Percentiles rank a stretch among this genome's conserved stretches.
phyloP scores from a whole-genome alignment of 371 early-diverging fungal genomes.

The Ecytonucleospora hepatopenaei region DNA sequence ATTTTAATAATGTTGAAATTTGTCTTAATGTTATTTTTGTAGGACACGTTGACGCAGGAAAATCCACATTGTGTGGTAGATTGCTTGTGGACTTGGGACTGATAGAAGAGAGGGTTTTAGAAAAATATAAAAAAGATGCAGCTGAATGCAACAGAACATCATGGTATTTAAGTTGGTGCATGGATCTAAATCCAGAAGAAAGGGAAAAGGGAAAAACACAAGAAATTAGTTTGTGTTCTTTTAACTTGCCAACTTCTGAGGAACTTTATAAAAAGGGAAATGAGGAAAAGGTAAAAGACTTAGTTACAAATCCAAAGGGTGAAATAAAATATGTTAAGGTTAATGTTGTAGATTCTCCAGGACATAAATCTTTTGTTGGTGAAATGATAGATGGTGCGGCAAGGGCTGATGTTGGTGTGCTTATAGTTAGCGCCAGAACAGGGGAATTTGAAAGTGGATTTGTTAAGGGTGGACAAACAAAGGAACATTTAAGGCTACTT shows the following conservation, averaged over 20 bases:
- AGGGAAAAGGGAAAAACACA: constrained; percentile 62
- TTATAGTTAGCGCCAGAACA: constrained; percentile 78
- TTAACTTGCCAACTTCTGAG: constrained; percentile 77
- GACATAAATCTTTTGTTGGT: constrained; percentile 95
- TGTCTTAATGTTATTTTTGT: constrained; percentile 78
- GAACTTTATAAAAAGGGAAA: too few relatives aligned
- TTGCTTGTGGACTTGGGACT: constrained; percentile 95
- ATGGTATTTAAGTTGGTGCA: constrained; percentile 57
- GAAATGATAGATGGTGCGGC: constrained; percentile 93
- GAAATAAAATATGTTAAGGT: constrained; percentile 23
- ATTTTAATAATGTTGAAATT: too few relatives aligned
- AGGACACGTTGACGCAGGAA: constrained; percentile 99
- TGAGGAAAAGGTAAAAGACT: too few relatives aligned
- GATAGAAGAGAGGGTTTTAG: constrained; percentile 94
- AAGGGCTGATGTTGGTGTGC: constrained; percentile 70
- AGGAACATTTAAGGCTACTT: constrained; percentile 94
- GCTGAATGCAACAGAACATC: constrained; percentile 63
- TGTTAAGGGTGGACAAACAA: constrained; percentile 90
- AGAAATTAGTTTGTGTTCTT: constrained; percentile 64
- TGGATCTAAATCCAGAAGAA: constrained; percentile 60
- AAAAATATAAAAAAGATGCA: constrained; percentile 95
- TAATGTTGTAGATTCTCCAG: constrained; percentile 67
- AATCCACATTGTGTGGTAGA: constrained; percentile 93
- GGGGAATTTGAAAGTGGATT: constrained; percentile 98
- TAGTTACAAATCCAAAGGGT: too few relatives aligned